phyloP scores from a whole-genome alignment of 768 basidiomycete genomes.

The Sarcodon aspratus region DNA sequence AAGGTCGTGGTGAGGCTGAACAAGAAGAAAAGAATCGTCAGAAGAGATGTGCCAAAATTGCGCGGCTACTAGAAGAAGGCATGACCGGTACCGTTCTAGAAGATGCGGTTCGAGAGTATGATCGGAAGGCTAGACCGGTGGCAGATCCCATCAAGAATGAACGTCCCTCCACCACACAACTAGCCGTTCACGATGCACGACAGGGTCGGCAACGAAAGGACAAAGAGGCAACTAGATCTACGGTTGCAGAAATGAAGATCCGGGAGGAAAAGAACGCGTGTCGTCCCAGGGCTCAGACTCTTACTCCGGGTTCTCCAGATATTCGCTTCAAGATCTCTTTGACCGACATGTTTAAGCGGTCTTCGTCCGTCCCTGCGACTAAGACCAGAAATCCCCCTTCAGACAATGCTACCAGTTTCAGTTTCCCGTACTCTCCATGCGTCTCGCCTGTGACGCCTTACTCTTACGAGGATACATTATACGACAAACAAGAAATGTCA shows the following conservation, averaged over 20 bases:
- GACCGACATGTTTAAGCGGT: constrained; percentile 57
- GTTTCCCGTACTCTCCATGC: constrained; percentile 3
- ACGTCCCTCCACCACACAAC: constrained; percentile 7
- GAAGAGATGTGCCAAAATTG: constrained; percentile 57
- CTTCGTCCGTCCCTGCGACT: constrained; percentile 42
- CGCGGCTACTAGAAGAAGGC: constrained; percentile 52
- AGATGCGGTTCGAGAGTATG: constrained; percentile 53
- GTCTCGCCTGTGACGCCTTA: constrained; percentile 2
- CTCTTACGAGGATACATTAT: neutral
- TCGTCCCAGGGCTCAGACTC: constrained; percentile 4
- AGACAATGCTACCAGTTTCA: constrained; percentile 7
- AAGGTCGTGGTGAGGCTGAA: constrained; percentile 22
- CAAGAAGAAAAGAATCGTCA: constrained; percentile 39
- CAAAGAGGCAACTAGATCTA: neutral
- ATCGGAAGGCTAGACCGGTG: constrained; percentile 16
- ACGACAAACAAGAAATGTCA: neutral
- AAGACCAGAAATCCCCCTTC: constrained; percentile 8
- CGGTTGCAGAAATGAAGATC: neutral
- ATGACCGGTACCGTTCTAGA: constrained; percentile 54
- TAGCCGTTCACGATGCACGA: neutral
- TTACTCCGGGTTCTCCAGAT: constrained; percentile 12
- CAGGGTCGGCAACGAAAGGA: neutral
- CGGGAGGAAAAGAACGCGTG: neutral
- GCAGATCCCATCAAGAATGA: constrained; percentile 11
- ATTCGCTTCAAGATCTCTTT: constrained; percentile 36